phyloP scores from a whole-genome alignment of 2,329 filamentous ascomycete species.

The Raffaelea deltoideospora region DNA sequence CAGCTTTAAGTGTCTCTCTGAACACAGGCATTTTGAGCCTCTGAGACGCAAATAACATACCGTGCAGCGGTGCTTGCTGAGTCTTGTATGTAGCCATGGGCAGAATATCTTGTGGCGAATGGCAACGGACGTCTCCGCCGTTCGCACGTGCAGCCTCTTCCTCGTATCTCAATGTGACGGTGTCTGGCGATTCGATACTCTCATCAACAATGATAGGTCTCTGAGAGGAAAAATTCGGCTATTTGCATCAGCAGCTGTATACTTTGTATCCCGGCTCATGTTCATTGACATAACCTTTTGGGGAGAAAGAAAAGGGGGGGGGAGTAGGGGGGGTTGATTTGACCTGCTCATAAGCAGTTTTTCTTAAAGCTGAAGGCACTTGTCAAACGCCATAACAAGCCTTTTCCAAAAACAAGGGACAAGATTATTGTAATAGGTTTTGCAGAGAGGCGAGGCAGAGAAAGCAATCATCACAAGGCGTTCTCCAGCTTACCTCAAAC shows the following conservation, averaged over 20 bases:
- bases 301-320: too few species aligned
- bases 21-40: not conserved
- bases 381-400: too few species aligned
- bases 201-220: conserved; percentile 44
- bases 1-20: too few species aligned
- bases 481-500: conserved; percentile 47
- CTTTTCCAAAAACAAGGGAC: too few species aligned
- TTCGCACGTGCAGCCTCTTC: conserved; percentile 36
- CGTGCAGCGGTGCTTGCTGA: conserved; percentile 62
- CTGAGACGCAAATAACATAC: conserved; percentile 38
- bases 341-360: too few species aligned
- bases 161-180: conserved; percentile 40
- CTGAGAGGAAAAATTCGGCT: conserved; percentile 39
- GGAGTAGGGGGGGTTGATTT: too few species aligned
- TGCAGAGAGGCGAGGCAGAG: too few species aligned
- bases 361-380: too few species aligned
- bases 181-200: conserved; percentile 41
- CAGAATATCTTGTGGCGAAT: conserved; percentile 42
- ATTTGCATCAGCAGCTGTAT: not conserved
- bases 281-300: too few species aligned
- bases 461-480: too few species aligned
- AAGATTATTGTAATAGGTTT: too few species aligned
- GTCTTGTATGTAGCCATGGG: conserved; percentile 78
- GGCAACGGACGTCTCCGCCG: conserved; percentile 35
- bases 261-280: not conserved